Evolutionary conservation across 306 rosid genomes (phyloP).

Genomic region (Cicer pinnatifidum): DNA sequence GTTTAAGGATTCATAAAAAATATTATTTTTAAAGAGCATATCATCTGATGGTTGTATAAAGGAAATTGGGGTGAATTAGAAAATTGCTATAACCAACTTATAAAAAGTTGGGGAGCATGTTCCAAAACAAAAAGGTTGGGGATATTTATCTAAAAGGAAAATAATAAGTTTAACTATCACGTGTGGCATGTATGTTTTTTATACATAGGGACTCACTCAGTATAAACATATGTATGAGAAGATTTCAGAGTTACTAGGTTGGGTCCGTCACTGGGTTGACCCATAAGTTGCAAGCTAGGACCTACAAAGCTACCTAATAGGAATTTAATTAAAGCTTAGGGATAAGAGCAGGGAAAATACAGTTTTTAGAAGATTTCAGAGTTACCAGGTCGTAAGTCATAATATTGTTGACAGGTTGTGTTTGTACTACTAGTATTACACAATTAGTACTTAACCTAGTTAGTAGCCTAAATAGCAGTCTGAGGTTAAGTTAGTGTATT

Average conservation of each 20-base stretch:
- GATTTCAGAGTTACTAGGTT: neutral
- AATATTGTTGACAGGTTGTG: neutral
- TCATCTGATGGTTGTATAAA: neutral
- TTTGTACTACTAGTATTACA: neutral
- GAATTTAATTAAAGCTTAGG: slow-evolving; percentile 21
- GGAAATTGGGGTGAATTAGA: neutral
- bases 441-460: slow-evolving; percentile 13
- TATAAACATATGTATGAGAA: neutral
- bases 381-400: slow-evolving; percentile 4
- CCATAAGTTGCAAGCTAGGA: slow-evolving; percentile 2
- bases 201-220: neutral
- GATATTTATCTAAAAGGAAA: neutral
- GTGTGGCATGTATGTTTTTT: neutral
- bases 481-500: neutral
- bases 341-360: neutral
- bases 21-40: neutral
- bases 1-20: neutral
- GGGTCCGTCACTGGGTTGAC: neutral
- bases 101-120: neutral
- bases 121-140: neutral
- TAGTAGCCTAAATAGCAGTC: neutral
- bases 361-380: neutral
- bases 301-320: neutral
- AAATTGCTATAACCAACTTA: neutral
- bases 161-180: neutral